Evolutionary conservation across 2,329 filamentous ascomycete genomes (phyloP).

Genomic region (Fusarium euwallaceae): DNA sequence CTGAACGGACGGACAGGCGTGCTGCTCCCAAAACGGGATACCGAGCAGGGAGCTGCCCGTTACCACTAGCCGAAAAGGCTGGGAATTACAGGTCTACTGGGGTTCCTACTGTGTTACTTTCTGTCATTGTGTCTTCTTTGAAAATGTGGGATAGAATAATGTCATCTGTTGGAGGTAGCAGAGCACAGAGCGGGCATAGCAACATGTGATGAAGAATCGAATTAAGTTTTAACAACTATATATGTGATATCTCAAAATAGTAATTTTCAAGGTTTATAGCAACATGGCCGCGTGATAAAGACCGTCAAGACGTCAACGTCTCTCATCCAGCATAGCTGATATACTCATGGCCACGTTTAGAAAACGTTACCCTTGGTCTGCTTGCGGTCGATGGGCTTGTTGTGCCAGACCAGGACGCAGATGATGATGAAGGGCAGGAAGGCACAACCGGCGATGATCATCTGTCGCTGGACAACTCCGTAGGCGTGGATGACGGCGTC

Average conservation of each 20-base stretch:
- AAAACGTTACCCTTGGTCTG: conserved; percentile 67
- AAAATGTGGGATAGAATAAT: background rate
- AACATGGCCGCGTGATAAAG: background rate
- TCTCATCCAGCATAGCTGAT: background rate
- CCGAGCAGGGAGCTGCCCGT: background rate
- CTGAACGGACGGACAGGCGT: background rate
- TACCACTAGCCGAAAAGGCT: background rate
- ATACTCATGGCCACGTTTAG: conserved; percentile 44
- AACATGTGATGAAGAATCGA: background rate
- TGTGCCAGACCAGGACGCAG: conserved; percentile 62
- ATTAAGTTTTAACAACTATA: background rate
- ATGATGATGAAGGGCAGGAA: conserved; percentile 51
- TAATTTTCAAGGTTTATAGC: background rate
- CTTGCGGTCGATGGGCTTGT: conserved; percentile 61
- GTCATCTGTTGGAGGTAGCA: background rate
- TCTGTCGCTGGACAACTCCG: conserved; percentile 62
- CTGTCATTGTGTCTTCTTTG: background rate
- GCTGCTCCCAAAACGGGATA: background rate
- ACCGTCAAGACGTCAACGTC: background rate
- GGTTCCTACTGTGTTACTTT: background rate
- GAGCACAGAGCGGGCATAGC: background rate
- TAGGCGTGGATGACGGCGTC: conserved; percentile 72
- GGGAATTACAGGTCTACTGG: background rate
- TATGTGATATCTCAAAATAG: background rate
- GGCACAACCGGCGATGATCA: conserved; percentile 57